Percentiles rank a stretch among this genome's conserved stretches.
Conservation (phyloP, 192 early-diverging fungal genomes). For the Cladochytrium replicatum region DNA sequence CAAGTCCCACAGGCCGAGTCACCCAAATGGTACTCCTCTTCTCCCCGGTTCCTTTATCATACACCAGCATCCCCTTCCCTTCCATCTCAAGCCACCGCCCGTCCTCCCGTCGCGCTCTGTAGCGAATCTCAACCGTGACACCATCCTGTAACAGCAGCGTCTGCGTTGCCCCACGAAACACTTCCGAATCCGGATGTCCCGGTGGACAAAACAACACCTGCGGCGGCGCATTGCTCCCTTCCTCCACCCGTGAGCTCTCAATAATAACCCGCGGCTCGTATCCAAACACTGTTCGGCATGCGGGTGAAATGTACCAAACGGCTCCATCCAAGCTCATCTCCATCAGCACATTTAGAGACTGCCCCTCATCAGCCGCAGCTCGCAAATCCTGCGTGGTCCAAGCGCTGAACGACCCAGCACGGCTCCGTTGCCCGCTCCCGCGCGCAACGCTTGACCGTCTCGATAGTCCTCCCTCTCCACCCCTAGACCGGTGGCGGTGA, state of each 20-base stretch:
- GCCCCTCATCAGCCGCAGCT: constrained; percentile 52
- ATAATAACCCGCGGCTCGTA: constrained; percentile 32
- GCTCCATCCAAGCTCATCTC: constrained; percentile 55
- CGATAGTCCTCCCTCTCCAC: too few relatives aligned
- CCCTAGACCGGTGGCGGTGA: too few relatives aligned
- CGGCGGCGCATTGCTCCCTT: too few relatives aligned
- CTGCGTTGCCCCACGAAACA: constrained; percentile 50
- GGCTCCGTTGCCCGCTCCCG: background rate
- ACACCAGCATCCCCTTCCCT: constrained; percentile 77
- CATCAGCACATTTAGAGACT: constrained; percentile 67
- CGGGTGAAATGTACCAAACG: constrained; percentile 59
- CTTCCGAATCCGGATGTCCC: constrained; percentile 38
- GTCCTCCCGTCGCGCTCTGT: constrained; percentile 39
- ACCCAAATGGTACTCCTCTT: constrained; percentile 73
- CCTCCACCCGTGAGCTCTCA: constrained; percentile 28
- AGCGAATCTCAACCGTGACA: constrained; percentile 57
- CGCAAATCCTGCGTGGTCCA: constrained; percentile 34
- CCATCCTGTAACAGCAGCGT: constrained; percentile 46
- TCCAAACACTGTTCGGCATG: constrained; percentile 57
- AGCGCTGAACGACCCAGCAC: constrained; percentile 5
- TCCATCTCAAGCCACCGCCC: constrained; percentile 58
- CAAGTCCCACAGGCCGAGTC: constrained; percentile 45
- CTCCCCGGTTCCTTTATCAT: constrained; percentile 52
- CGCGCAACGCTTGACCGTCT: too few relatives aligned
- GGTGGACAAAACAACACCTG: constrained; percentile 44